A percentile compares a stretch with the other conserved stretches of the same genome.
Conservation (phyloP, 2,329 filamentous ascomycete genomes). For the Dendryphion nanum region DNA sequence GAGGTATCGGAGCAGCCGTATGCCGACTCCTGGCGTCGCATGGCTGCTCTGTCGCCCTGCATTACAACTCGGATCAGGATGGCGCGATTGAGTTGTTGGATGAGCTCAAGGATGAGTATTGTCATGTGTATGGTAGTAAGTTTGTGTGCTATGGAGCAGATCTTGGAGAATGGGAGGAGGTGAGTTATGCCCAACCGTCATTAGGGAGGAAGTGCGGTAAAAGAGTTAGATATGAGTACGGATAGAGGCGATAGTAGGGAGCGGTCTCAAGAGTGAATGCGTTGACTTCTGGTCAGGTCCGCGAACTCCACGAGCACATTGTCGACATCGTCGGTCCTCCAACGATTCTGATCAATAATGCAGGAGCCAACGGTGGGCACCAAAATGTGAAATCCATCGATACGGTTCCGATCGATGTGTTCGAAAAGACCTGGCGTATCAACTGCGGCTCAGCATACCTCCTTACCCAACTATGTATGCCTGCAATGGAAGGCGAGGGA, state of each 20-base stretch:
- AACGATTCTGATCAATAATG: slow-evolving; percentile 45
- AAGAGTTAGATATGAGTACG: too few relatives aligned
- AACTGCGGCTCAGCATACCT: slow-evolving; percentile 39
- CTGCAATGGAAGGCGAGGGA: slow-evolving; percentile 34
- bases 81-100: slow-evolving; percentile 16
- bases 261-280: not conserved
- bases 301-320: slow-evolving; percentile 34
- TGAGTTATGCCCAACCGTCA: too few relatives aligned
- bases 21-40: slow-evolving; percentile 39
- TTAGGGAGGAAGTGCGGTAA: too few relatives aligned
- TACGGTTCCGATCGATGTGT: slow-evolving; percentile 34
- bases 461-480: slow-evolving; percentile 40
- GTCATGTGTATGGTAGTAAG: slow-evolving; percentile 15
- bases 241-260: too few relatives aligned
- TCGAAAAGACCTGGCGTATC: slow-evolving; percentile 39
- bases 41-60: slow-evolving; percentile 45
- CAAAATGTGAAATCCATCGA: slow-evolving; percentile 25
- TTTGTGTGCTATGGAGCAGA: slow-evolving; percentile 38
- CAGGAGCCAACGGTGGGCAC: slow-evolving; percentile 25
- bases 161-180: slow-evolving; percentile 38
- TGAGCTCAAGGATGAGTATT: slow-evolving; percentile 23
- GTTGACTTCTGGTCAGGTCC: slow-evolving; percentile 21
- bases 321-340: slow-evolving; percentile 31
- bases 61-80: slow-evolving; percentile 40
- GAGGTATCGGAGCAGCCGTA: slow-evolving; percentile 47